phyloP scores from a whole-genome alignment of 148 eudicot species.

The Fagopyrum esculentum region DNA sequence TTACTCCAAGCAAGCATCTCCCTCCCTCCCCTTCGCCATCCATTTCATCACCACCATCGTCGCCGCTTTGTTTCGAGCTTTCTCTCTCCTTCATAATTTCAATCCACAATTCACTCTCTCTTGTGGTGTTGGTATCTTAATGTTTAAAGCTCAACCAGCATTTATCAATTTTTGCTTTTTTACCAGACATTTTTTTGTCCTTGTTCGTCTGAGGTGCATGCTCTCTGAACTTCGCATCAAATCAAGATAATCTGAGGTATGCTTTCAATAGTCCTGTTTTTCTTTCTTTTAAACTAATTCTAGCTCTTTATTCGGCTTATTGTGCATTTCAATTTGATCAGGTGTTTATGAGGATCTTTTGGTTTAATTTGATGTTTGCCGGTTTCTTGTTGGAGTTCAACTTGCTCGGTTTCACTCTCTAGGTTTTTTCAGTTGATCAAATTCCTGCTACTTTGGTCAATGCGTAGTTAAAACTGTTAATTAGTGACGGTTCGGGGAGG shows the following conservation, averaged over 20 bases:
- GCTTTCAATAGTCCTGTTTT: background rate
- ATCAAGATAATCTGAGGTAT: background rate
- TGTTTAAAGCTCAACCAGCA: conserved; percentile 2
- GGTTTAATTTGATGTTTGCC: background rate
- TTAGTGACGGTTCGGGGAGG: too few species aligned
- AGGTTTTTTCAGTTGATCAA: background rate
- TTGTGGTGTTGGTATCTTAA: background rate
- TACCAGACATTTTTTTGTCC: background rate
- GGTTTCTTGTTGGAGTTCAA: background rate
- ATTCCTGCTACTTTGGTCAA: background rate
- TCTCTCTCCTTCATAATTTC: conserved; percentile 10
- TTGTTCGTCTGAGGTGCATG: conserved; percentile 16
- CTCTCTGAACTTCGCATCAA: conserved; percentile 17
- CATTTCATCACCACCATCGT: conserved; percentile 13
- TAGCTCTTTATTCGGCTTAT: background rate
- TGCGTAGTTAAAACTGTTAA: background rate
- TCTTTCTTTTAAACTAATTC: background rate
- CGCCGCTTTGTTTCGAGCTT: conserved; percentile 9
- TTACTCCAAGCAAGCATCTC: background rate
- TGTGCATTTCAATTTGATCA: background rate
- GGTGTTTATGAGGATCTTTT: conserved; percentile 6
- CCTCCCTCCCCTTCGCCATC: conserved; percentile 1
- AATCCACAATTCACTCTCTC: background rate
- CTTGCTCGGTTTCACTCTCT: background rate
- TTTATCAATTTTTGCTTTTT: background rate